Base-by-base conservation (phyloP, 345 rosid genomes). In the Lumnitzera racemosa region DNA sequence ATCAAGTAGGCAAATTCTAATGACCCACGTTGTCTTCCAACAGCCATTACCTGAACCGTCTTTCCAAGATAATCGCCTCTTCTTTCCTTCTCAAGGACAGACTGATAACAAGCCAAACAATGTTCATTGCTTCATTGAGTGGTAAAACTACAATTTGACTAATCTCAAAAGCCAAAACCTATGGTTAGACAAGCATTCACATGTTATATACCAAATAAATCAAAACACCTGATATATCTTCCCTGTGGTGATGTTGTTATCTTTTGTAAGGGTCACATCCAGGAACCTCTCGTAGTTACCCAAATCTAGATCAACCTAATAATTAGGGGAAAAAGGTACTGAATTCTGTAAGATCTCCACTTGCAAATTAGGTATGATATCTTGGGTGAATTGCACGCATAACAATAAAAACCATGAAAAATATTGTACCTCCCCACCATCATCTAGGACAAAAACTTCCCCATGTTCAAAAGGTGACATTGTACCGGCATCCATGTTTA, bases 381-480 rank as follows among this genome's bases (percentile, higher is more conserved):
- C 31, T 27, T 27, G 31, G 31, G 31, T 27, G 31, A 27, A 27
- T 36, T 9, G 11, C 43, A 36, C 43, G 7, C 43, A 5, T 36
- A 36, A 36, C 9, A 4, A 36, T 36, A 46, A 24, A 53, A 49
- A 15, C 17, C 17, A 12, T 11, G 36, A 24, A 8, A 48, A 52
- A n/a, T 55, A 57, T 15, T 58, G 61, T 59, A 89, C 98, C 98
- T 91, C 98, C 76, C 98, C 98, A 17, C 98, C 98, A 48, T 91
- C 98, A 61, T 91, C 95, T 24, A 91, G 90, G 59, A 91, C 98
- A 78, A 91, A 91, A 71, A 91, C 98, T 71, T 91, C 96, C 64
- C 98, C 96, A 23, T 91, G 98, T 56, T 91, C 98, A 56, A 91
- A 91, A 20, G 98, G 98, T 55, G 98, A 91, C 96, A 91, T 91